Percentiles rank a stretch among this genome's conserved stretches.
Evolutionary conservation across 176 grass and related monocot species (phyloP).

Genomic region (Poa pratensis): DNA sequence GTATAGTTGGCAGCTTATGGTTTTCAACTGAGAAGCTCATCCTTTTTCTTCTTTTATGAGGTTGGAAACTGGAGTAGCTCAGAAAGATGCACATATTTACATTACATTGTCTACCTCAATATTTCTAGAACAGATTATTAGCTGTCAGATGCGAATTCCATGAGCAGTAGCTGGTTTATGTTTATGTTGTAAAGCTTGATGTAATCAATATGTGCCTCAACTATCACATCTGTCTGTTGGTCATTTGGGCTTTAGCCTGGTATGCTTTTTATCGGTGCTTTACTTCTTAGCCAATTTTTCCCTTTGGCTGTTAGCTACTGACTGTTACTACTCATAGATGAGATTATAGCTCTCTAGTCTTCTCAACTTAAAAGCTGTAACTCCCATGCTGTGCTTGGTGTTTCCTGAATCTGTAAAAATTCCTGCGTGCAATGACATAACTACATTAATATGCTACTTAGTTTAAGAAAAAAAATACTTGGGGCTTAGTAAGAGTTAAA

Average conservation of each 20-base stretch:
- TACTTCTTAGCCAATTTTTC: background rate
- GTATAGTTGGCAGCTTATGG: background rate
- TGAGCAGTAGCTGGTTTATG: background rate
- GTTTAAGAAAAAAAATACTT: background rate
- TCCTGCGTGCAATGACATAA: background rate
- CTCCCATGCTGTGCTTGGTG: background rate
- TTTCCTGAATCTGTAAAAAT: slow-evolving; percentile 3
- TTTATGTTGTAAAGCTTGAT: slow-evolving; percentile 11
- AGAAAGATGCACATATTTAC: slow-evolving; percentile 13
- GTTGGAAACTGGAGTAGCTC: background rate
- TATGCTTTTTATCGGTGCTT: background rate
- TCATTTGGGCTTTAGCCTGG: too few species aligned
- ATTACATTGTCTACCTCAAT: slow-evolving; percentile 1
- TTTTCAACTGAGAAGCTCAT: background rate
- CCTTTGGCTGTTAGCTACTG: background rate
- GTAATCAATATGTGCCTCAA: too few species aligned
- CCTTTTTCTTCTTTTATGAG: background rate
- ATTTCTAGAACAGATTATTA: slow-evolving; percentile 24
- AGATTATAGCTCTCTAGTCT: background rate
- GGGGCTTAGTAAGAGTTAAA: background rate
- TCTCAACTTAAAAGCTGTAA: slow-evolving; percentile 3
- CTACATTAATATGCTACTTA: background rate
- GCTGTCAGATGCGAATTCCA: background rate
- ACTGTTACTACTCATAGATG: background rate
- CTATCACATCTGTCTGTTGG: too few species aligned